These are phyloP conservation scores for Trichosporon sp. DNA, from an alignment of 1,284 basidiomycete genomes.

Conservation along the genomic window DNA sequence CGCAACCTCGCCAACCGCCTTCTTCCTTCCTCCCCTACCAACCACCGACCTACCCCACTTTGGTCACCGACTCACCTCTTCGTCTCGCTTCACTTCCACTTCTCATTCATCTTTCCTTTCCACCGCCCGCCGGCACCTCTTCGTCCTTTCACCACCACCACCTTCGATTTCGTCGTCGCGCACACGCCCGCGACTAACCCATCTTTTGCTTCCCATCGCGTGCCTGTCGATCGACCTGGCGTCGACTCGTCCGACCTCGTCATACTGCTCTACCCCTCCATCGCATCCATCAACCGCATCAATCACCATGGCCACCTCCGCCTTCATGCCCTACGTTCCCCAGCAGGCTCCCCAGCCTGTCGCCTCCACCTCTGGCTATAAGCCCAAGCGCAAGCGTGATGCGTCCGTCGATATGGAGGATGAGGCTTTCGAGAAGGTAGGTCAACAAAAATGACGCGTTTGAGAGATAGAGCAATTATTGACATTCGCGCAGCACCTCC, in stretches of 20 bases:
- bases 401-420: conserved; percentile 34
- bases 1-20: neutral
- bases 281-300: neutral
- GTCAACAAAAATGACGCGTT: neutral
- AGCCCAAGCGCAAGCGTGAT: conserved; percentile 48
- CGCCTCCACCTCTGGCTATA: conserved; percentile 40
- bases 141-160: neutral
- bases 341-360: conserved; percentile 27
- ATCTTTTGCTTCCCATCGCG: conserved; percentile 11
- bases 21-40: conserved; percentile 1
- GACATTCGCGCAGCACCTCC: conserved; percentile 28
- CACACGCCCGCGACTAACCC: neutral
- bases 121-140: neutral
- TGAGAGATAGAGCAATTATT: neutral
- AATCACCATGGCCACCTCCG: conserved; percentile 35
- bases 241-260: conserved; percentile 21
- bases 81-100: conserved; percentile 2
- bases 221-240: conserved; percentile 19
- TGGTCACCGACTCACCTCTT: conserved; percentile 1
- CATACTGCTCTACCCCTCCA: neutral
- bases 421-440: conserved; percentile 22
- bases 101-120: neutral
- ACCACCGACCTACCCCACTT: conserved; percentile 12
- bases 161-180: conserved; percentile 13
- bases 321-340: conserved; percentile 29